Evolutionary conservation across 2,329 filamentous ascomycete genomes (phyloP).

Genomic region (Botryosphaeria agaves): DNA sequence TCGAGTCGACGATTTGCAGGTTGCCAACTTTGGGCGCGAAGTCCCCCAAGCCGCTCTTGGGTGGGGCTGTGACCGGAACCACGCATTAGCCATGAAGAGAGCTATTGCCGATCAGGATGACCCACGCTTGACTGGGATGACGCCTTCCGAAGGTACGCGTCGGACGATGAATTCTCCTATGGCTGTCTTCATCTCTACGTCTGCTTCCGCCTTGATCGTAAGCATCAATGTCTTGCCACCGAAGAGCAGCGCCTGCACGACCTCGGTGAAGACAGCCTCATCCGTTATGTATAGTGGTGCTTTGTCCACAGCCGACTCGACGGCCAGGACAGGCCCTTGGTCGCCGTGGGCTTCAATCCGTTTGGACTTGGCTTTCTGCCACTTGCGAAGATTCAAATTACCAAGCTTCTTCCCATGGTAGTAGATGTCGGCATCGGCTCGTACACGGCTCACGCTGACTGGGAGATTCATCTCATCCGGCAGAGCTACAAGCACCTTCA

Average conservation of each 20-base stretch:
- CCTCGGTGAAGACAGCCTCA: constrained; percentile 56
- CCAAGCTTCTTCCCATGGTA: constrained; percentile 68
- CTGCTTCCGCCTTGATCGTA: constrained; percentile 61
- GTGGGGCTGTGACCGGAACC: constrained; percentile 17
- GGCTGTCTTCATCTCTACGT: constrained; percentile 65
- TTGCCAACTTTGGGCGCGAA: constrained; percentile 49
- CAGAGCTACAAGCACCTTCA: constrained; percentile 60
- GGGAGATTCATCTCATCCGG: constrained; percentile 79
- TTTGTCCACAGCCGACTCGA: constrained; percentile 59
- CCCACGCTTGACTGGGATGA: constrained; percentile 88
- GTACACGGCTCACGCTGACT: constrained; percentile 59
- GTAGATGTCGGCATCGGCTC: constrained; percentile 62
- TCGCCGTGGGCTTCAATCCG: constrained; percentile 39
- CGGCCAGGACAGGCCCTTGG: constrained; percentile 46
- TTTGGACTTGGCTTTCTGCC: constrained; percentile 75
- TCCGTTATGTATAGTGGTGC: constrained; percentile 74
- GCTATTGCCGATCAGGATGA: constrained; percentile 17
- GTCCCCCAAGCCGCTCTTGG: constrained; percentile 29
- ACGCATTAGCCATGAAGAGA: constrained; percentile 9
- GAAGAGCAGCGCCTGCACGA: constrained; percentile 69
- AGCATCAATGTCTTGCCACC: constrained; percentile 52
- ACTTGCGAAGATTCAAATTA: constrained; percentile 58
- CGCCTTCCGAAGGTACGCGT: constrained; percentile 66
- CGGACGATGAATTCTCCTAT: constrained; percentile 68
- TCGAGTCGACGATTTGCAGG: constrained; percentile 56